A percentile compares a stretch with the other conserved stretches of the same genome.
Conservation (phyloP, 2,329 filamentous ascomycete genomes). For the Neofusicoccum laricinum region DNA sequence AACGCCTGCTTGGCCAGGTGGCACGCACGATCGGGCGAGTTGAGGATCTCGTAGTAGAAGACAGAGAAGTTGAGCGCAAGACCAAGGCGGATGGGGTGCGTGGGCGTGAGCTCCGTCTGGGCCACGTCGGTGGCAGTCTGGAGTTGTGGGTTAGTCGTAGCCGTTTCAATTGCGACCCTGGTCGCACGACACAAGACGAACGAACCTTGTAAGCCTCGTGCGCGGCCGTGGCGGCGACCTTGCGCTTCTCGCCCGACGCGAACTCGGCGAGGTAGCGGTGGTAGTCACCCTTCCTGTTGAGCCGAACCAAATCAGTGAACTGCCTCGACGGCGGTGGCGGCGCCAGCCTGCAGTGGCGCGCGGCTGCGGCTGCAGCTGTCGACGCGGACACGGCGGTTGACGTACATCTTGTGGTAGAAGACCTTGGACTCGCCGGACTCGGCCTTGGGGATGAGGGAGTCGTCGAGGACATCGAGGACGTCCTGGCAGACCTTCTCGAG, state of each 20-base stretch:
- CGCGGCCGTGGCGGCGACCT: slow-evolving; percentile 88
- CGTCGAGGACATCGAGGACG: slow-evolving; percentile 89
- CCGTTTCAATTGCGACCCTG: slow-evolving; percentile 2
- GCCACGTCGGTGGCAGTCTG: slow-evolving; percentile 77
- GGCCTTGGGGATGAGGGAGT: slow-evolving; percentile 90
- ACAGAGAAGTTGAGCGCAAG: slow-evolving; percentile 95
- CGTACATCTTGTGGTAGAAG: slow-evolving; percentile 99
- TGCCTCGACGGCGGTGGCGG: neutral
- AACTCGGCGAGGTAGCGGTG: slow-evolving; percentile 99
- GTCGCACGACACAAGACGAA: slow-evolving; percentile 1
- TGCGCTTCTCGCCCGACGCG: slow-evolving; percentile 89
- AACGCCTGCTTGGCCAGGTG: slow-evolving; percentile 95
- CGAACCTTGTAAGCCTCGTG: slow-evolving; percentile 88
- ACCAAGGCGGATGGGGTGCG: slow-evolving; percentile 89
- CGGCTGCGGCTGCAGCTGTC: neutral
- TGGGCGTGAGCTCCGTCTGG: slow-evolving; percentile 82
- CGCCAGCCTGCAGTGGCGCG: neutral
- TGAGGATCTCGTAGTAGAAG: slow-evolving; percentile 99
- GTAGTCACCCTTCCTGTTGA: slow-evolving; percentile 93
- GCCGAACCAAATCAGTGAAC: slow-evolving; percentile 8
- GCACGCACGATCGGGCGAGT: slow-evolving; percentile 96
- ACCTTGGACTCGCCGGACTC: slow-evolving; percentile 98
- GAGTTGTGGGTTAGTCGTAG: neutral
- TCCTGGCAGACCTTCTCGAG: slow-evolving; percentile 97
- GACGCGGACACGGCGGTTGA: slow-evolving; percentile 17